A percentile compares a stretch with the other conserved stretches of the same genome.
Conservation (phyloP, 495 filamentous ascomycete species). For the Penicillium samsonianum region DNA sequence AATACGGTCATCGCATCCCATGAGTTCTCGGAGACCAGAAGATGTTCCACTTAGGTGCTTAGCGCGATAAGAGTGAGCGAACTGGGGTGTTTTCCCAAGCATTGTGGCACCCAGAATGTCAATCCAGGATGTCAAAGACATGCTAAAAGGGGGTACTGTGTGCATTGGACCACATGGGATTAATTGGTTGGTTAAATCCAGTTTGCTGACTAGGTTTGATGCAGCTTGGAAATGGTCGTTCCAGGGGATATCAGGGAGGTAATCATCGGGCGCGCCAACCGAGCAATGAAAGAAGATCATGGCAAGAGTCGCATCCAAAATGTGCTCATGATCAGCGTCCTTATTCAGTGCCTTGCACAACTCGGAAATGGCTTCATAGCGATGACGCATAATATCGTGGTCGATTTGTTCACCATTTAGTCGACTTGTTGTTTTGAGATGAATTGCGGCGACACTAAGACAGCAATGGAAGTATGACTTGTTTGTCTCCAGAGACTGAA, state of each 20-base stretch:
- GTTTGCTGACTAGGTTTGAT: too few species aligned
- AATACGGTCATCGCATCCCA: conserved; percentile 96
- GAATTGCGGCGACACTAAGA: conserved; percentile 91
- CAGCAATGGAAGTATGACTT: conserved; percentile 94
- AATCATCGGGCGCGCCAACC: conserved; percentile 82
- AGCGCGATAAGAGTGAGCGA: conserved; percentile 88
- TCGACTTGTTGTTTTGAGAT: conserved; percentile 76
- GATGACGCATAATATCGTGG: conserved; percentile 90
- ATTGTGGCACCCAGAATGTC: conserved; percentile 96
- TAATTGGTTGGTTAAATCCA: too few species aligned
- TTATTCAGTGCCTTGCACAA: conserved; percentile 79
- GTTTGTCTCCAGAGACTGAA: conserved; percentile 84
- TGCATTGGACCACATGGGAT: too few species aligned
- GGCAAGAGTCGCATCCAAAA: conserved; percentile 89
- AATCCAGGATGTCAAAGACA: conserved; percentile 94
- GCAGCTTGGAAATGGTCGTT: conserved; percentile 94
- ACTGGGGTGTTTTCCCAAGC: conserved; percentile 78
- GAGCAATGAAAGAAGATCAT: conserved; percentile 98
- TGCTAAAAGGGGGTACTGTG: conserved; percentile 94
- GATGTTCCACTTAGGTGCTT: conserved; percentile 76
- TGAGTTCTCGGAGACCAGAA: conserved; percentile 83
- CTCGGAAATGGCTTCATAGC: conserved; percentile 82
- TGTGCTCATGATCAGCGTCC: conserved; percentile 81
- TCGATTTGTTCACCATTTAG: conserved; percentile 76
- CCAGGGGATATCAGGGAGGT: conserved; percentile 93